phyloP scores from a whole-genome alignment of 331 rosid genomes.

The Cucumis variabilis region DNA sequence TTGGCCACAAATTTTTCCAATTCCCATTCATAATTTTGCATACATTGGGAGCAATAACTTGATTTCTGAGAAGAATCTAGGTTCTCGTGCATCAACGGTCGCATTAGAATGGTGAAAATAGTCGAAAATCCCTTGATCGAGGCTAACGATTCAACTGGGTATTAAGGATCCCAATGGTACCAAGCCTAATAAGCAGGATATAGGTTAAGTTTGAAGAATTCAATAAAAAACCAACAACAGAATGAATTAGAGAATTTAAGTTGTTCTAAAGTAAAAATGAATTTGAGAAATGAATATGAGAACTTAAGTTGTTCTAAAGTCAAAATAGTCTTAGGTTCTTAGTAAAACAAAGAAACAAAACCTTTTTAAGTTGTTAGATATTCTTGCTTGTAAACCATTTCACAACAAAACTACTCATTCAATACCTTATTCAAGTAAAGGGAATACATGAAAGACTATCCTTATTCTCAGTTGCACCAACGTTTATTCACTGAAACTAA shows the following conservation, averaged over 20 bases:
- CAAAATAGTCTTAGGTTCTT: too few relatives aligned
- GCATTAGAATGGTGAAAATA: constrained; percentile 46
- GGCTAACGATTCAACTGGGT: constrained; percentile 75
- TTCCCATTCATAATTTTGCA: constrained; percentile 57
- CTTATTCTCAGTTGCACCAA: too few relatives aligned
- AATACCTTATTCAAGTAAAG: too few relatives aligned
- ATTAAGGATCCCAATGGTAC: constrained; percentile 74
- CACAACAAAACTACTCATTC: too few relatives aligned
- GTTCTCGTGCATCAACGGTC: constrained; percentile 54
- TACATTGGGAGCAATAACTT: constrained; percentile 75
- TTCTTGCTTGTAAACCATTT: too few relatives aligned
- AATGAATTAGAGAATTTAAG: constrained; percentile 21
- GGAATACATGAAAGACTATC: too few relatives aligned
- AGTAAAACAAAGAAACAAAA: too few relatives aligned
- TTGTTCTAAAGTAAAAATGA: constrained; percentile 2
- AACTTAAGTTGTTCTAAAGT: too few relatives aligned
- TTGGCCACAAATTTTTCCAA: constrained; percentile 53
- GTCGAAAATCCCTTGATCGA: constrained; percentile 64
- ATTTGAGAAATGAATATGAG: neutral
- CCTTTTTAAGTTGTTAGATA: too few relatives aligned
- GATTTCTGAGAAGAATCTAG: constrained; percentile 56
- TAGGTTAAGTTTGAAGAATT: constrained; percentile 32
- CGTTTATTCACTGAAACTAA: neutral
- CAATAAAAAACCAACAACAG: constrained; percentile 35
- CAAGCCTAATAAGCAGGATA: constrained; percentile 55